A percentile compares a stretch with the other conserved stretches of the same genome.
Conservation (phyloP, 2,329 filamentous ascomycete genomes). For the Septoria petroselini region DNA sequence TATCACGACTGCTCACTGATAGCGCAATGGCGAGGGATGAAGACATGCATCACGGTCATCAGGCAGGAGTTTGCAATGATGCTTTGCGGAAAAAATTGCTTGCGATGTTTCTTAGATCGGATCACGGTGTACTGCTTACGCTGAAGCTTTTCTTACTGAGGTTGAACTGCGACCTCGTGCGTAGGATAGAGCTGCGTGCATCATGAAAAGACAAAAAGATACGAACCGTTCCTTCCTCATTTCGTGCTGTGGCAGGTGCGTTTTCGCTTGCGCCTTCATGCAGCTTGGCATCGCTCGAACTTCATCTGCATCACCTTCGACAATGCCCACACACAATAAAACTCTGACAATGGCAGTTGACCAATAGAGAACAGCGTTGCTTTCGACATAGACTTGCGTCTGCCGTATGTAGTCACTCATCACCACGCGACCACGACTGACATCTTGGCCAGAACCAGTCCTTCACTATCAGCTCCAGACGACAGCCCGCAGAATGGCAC, state of each 20-base stretch:
- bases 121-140: conserved; percentile 29
- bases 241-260: not conserved
- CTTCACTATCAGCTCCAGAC: no score
- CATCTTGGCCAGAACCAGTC: no score
- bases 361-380: not conserved
- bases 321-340: not conserved
- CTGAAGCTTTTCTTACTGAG: conserved; percentile 35
- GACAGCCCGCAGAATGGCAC: conserved; percentile 12
- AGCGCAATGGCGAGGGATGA: conserved; percentile 28
- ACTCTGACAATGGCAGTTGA: not conserved
- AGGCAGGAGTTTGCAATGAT: conserved; percentile 27
- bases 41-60: conserved; percentile 29
- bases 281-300: no score
- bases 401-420: not conserved
- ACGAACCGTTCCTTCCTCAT: conserved; percentile 12
- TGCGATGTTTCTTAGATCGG: conserved; percentile 33
- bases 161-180: conserved; percentile 35
- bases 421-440: not conserved
- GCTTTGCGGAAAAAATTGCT: conserved; percentile 32
- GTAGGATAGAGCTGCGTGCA: conserved; percentile 31
- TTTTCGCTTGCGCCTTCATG: not conserved
- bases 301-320: not conserved
- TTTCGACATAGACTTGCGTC: not conserved
- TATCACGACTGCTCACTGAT: conserved; percentile 19
- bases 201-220: conserved; percentile 19